Base-by-base conservation (phyloP, 2,329 filamentous ascomycete genomes). In the Penicillium frequentans region DNA sequence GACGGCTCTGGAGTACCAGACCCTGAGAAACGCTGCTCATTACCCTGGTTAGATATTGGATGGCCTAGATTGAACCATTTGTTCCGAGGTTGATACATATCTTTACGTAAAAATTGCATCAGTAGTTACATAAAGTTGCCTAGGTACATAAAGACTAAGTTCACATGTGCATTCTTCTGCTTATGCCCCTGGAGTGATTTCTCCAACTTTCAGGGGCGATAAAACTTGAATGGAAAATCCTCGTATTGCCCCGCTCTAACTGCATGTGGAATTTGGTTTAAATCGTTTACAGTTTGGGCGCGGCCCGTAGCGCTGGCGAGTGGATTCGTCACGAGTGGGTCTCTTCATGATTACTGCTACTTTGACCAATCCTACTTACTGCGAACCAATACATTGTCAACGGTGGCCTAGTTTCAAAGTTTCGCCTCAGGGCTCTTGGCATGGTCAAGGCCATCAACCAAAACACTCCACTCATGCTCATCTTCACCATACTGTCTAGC, bases 1-100 rank as follows among this genome's bases (percentile, higher is more conserved):
- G 1, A 72, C 71, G 10, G 72, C 73, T 6, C 64, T 72, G 62
- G 72, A 75, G 53, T 75, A 58, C 48, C 61, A 66, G 10, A 42
- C 39, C 16, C 39, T 42, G 39, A 21, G 39, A 11, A 42, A 42
- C 10, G 39, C 39, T 42, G 39, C 39, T 42, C 39, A 42, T 23
- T 42, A 42, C 39, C 39, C 39, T 23, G 39, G 39, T 42, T 42
- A 42, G 39, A 39, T 42, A 9, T 14, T 42, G 23, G 39, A 9
- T 21, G 11, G 2, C 39, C 39, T 6, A 14, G 11, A 42, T 11
- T 29, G 9, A 21, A 23, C 10, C 4, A 13, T 14, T 23, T 42
- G 16, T 39, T 4, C 8, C 35, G 7, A n/a, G n/a, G 3, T 39
- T 19, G 16, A 19, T 4, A 39, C 16, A 39, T 16, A 16, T 16